Evolutionary conservation across 2,329 filamentous ascomycete species (phyloP).

Genomic region (Botryosphaeria dothidea): DNA sequence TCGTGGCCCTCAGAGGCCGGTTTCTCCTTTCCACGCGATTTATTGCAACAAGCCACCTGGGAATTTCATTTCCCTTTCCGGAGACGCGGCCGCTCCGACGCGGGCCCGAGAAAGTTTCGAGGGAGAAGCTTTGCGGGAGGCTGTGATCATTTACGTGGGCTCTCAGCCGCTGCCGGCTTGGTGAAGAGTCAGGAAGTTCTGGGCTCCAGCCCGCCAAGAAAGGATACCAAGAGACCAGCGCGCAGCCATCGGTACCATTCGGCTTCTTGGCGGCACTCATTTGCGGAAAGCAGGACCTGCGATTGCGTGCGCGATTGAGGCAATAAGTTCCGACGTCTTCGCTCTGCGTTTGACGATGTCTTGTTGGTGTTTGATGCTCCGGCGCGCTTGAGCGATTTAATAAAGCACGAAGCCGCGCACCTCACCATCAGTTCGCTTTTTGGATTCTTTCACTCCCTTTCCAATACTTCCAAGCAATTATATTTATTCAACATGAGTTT

Average conservation of each 20-base stretch:
- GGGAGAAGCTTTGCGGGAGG: constrained; percentile 7
- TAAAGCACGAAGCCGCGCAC: not conserved
- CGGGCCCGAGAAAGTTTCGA: not conserved
- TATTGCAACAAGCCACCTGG: no score
- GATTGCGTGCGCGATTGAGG: not conserved
- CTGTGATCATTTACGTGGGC: not conserved
- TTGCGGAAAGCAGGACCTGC: not conserved
- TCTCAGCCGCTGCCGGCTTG: not conserved
- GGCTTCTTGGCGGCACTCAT: constrained; percentile 2
- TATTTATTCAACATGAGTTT: constrained; percentile 1
- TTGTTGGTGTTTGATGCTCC: not conserved
- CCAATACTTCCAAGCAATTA: not conserved
- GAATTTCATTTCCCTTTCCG: not conserved
- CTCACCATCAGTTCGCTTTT: not conserved
- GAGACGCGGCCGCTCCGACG: not conserved
- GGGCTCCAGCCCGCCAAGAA: not conserved
- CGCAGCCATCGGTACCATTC: not conserved
- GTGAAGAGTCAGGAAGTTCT: not conserved
- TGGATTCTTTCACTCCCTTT: not conserved
- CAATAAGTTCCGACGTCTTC: not conserved
- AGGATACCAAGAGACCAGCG: not conserved
- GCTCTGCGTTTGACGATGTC: not conserved
- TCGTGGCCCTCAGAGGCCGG: not conserved
- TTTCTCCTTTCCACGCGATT: not conserved
- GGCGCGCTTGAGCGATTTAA: not conserved